Base-by-base conservation (phyloP, 257 asterid species). In the Paulownia fortunei region DNA sequence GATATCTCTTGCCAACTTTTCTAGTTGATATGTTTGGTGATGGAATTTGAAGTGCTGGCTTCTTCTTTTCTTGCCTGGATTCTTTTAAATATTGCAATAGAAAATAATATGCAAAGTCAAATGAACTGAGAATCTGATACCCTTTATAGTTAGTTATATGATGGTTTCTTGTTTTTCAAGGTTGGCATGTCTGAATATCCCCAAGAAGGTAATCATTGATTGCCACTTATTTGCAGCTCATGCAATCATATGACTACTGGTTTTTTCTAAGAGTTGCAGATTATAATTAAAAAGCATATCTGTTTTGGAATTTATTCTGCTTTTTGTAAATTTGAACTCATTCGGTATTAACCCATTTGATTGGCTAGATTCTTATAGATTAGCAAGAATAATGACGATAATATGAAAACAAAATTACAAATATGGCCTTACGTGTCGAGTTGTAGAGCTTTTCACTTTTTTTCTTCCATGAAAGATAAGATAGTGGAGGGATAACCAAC, bases 181-280 rank as follows among this genome's bases (percentile, higher is more conserved):
- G 82, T 72, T 85, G 91, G 85, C 87, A 83, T 61, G 77, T 79
- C 72, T 85, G 74, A 78, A 69, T 74, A 76, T 83, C 72, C 79
- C 59, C 61, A 55, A 59, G 83, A 34, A 55, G 62, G 49, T 80
- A 62, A 85, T 85, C 85, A 82, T 82, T 79, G 73, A 81, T 70
- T 74, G 64, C 77, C 77, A 65, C 63, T 37, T 77, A 76, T 83
- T 79, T 74, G 88, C 89, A 71, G 60, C 84, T 87, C 83, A 79
- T 74, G 71, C 78, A 76, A 74, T 70, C 65, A 26, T 55, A 39
- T 12, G 37, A 36, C 75, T 18, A 62, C 7, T 49, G 3, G 27
- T 26, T 49, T 24, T 30, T 34, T 9, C 6, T 12, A 34, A 21
- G 32, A 30, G 12, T 15, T 30, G 21, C 18, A 2, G 0, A 24